Conservation (phyloP, 2,329 filamentous ascomycete species). For the Aureobasidium sp. region DNA sequence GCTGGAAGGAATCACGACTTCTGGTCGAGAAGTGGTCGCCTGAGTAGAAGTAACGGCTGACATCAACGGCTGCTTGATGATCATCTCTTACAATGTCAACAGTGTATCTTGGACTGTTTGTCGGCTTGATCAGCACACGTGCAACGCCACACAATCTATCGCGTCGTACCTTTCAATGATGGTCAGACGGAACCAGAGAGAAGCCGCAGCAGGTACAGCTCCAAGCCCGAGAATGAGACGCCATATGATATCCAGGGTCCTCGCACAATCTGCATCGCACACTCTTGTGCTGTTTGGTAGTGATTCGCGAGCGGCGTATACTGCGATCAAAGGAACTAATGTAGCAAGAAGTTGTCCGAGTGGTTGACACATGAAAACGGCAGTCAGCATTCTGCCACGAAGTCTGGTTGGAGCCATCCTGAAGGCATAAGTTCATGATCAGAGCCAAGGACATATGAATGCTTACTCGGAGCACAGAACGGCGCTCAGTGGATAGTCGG, state of each 20-base stretch:
- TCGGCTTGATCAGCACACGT: neutral
- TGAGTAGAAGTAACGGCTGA: constrained; percentile 11
- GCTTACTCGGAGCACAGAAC: constrained; percentile 32
- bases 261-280: neutral
- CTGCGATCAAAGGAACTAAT: neutral
- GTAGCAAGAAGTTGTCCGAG: constrained; percentile 29
- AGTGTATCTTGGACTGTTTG: constrained; percentile 28
- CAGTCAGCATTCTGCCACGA: constrained; percentile 34
- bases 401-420: constrained; percentile 26
- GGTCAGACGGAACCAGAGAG: constrained; percentile 32
- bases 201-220: constrained; percentile 30
- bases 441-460: neutral
- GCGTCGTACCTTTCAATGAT: constrained; percentile 28
- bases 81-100: constrained; percentile 32
- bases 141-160: neutral
- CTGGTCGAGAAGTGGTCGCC: constrained; percentile 24
- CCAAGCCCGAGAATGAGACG: constrained; percentile 34
- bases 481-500: constrained; percentile 32
- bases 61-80: constrained; percentile 21
- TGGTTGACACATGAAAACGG: constrained; percentile 36
- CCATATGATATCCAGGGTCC: constrained; percentile 30
- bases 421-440: neutral
- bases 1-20: constrained; percentile 17
- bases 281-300: neutral
- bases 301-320: neutral